A percentile compares a stretch with the other conserved stretches of the same genome.
Evolutionary conservation across 768 basidiomycete species (phyloP).

Genomic region (Lyophyllum semitale): DNA sequence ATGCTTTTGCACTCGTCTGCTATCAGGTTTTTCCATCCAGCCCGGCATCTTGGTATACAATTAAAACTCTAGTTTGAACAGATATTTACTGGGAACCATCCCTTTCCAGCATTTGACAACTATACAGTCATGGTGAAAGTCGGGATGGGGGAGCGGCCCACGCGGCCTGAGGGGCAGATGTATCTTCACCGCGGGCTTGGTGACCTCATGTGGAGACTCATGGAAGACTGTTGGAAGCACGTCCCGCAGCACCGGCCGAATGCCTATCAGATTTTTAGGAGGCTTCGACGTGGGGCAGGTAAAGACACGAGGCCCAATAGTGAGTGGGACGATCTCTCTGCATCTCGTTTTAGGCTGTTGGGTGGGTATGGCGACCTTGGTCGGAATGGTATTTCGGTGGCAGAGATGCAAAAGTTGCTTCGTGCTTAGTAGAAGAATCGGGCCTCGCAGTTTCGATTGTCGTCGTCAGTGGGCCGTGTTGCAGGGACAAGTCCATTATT

Average conservation of each 20-base stretch:
- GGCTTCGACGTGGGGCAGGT: neutral
- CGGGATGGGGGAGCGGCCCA: neutral
- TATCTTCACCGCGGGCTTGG: slow-evolving; percentile 8
- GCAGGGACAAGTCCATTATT: too few relatives aligned
- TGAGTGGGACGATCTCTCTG: slow-evolving; percentile 5
- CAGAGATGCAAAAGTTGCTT: too few relatives aligned
- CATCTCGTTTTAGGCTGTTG: neutral
- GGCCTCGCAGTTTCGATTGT: too few relatives aligned
- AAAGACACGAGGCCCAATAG: neutral
- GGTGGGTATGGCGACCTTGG: neutral
- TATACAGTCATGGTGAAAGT: slow-evolving; percentile 24
- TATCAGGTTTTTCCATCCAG: slow-evolving; percentile 10
- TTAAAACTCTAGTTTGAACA: slow-evolving; percentile 1
- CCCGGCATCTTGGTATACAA: neutral
- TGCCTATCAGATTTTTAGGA: neutral
- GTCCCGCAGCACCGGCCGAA: neutral
- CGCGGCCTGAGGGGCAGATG: neutral
- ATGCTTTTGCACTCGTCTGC: slow-evolving; percentile 21
- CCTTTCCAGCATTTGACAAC: slow-evolving; percentile 25
- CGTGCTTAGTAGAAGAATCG: too few relatives aligned
- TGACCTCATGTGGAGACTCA: slow-evolving; percentile 10
- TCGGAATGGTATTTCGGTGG: neutral
- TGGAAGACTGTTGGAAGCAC: slow-evolving; percentile 10
- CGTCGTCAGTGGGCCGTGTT: too few relatives aligned
- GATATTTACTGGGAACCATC: slow-evolving; percentile 27